Evolutionary conservation across 305 asterid species (phyloP).

Genomic region (Rubia occidens): DNA sequence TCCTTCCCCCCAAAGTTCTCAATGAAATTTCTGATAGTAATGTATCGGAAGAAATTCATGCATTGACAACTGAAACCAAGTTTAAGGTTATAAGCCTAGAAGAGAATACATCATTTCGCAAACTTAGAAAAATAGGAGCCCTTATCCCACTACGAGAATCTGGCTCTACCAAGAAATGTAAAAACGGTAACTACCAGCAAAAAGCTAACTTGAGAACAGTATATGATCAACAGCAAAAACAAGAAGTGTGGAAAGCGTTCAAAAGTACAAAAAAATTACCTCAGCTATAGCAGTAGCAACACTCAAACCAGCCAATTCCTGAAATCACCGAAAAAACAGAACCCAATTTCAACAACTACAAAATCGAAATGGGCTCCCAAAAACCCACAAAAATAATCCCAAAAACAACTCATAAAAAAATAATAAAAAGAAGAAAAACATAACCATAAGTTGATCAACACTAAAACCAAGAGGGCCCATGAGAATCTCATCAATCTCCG

Average conservation of each 20-base stretch:
- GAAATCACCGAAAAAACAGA: slow-evolving; percentile 19
- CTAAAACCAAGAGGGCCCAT: slow-evolving; percentile 95
- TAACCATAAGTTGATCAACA: slow-evolving; percentile 91
- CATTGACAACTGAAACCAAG: neutral
- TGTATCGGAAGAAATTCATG: neutral
- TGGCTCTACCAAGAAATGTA: no score
- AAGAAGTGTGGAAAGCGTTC: neutral
- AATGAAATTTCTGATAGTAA: neutral
- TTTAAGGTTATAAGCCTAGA: neutral
- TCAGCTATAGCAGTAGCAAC: slow-evolving; percentile 88
- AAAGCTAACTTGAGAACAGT: neutral
- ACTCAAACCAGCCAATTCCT: slow-evolving; percentile 99
- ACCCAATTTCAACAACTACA: slow-evolving; percentile 10
- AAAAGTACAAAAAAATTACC: slow-evolving; percentile 24
- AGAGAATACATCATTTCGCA: neutral
- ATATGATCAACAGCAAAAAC: neutral
- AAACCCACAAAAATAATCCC: neutral
- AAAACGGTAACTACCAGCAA: neutral
- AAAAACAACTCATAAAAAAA: neutral
- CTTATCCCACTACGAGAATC: neutral
- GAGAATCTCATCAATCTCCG: slow-evolving; percentile 72
- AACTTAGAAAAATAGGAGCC: neutral
- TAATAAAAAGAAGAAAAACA: neutral
- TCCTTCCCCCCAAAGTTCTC: neutral
- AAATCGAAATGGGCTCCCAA: slow-evolving; percentile 1